These are phyloP conservation scores for Blumeria hordei DNA, from an alignment of 2,329 filamentous ascomycete genomes.

Conservation along the genomic window DNA sequence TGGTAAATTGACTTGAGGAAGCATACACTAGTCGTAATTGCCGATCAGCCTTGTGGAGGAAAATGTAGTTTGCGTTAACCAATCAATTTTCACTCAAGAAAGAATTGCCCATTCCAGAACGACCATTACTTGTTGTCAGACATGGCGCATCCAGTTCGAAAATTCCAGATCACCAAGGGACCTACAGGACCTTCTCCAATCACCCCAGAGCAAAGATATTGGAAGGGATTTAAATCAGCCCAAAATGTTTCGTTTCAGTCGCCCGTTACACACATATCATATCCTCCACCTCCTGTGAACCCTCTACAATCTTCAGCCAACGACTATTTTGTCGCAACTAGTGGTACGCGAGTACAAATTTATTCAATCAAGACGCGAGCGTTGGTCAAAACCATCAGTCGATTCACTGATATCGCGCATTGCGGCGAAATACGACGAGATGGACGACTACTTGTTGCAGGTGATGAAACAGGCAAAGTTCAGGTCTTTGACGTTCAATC, in stretches of 20 bases:
- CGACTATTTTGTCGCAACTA: conserved; percentile 80
- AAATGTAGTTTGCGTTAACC: too few relatives aligned
- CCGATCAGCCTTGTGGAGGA: too few relatives aligned
- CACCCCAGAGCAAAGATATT: conserved; percentile 86
- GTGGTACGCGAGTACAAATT: conserved; percentile 76
- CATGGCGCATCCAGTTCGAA: conserved; percentile 13
- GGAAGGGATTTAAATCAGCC: conserved; percentile 84
- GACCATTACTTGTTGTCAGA: not conserved
- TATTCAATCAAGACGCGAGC: conserved; percentile 84
- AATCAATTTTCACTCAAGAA: too few relatives aligned
- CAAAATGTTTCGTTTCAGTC: conserved; percentile 77
- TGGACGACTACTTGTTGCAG: conserved; percentile 70
- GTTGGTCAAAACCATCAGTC: conserved; percentile 75
- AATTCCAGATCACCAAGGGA: conserved; percentile 37
- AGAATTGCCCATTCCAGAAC: too few relatives aligned
- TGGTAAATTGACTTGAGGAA: too few relatives aligned
- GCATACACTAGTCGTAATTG: too few relatives aligned
- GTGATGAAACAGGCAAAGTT: conserved; percentile 74
- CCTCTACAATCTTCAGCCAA: conserved; percentile 22
- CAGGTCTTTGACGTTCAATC: conserved; percentile 88
- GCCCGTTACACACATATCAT: conserved; percentile 74
- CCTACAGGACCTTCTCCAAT: conserved; percentile 59
- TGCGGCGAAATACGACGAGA: conserved; percentile 74
- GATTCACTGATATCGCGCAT: conserved; percentile 78
- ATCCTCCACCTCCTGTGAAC: conserved; percentile 25